phyloP scores from a whole-genome alignment of 73 alveolate species.

The Symbiodinium pilosum region DNA sequence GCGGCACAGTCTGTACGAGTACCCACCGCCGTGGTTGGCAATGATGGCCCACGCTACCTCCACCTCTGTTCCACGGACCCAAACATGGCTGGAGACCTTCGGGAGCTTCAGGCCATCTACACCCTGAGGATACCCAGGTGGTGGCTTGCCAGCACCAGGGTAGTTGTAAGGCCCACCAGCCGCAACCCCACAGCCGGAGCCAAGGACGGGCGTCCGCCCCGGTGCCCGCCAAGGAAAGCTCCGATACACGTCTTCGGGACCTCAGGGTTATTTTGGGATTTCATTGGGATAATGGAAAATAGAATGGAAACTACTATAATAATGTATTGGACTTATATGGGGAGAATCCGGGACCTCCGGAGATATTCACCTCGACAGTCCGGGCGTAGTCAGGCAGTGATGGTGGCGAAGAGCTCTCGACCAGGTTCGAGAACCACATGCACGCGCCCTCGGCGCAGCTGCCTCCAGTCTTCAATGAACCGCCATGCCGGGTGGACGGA shows the following conservation, averaged over 20 bases:
- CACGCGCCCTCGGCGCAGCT: neutral
- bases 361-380: slow-evolving; percentile 1
- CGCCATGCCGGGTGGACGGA: slow-evolving; percentile 21
- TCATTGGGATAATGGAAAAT: no score
- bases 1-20: slow-evolving; percentile 40
- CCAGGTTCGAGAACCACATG: slow-evolving; percentile 11
- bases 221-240: neutral
- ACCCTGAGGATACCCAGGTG: slow-evolving; percentile 13
- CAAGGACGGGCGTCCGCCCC: slow-evolving; percentile 1
- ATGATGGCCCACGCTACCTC: slow-evolving; percentile 37
- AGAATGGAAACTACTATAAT: no score
- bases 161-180: neutral
- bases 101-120: neutral
- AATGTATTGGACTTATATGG: no score
- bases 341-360: no score
- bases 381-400: neutral
- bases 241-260: neutral
- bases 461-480: neutral
- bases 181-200: neutral
- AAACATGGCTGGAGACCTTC: neutral
- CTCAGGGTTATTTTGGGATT: no score
- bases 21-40: slow-evolving; percentile 48
- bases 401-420: neutral
- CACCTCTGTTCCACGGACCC: neutral
- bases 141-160: neutral